Conservation (phyloP, 2,329 filamentous ascomycete genomes). For the Shiraia sp. region DNA sequence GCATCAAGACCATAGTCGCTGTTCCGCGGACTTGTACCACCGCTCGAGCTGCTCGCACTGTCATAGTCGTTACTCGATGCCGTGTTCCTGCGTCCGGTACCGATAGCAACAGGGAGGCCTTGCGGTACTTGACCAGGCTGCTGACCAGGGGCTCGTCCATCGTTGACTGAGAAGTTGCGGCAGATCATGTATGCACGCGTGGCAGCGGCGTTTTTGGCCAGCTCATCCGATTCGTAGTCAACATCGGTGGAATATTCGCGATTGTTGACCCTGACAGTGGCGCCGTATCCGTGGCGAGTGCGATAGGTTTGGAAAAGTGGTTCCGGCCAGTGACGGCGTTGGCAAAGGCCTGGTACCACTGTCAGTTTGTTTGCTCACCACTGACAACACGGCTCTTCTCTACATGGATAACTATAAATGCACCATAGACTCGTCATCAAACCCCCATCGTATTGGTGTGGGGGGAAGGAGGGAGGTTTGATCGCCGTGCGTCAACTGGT, state of each 20-base stretch:
- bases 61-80: constrained; percentile 55
- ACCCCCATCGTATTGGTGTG: too few relatives aligned
- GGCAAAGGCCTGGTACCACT: constrained; percentile 75
- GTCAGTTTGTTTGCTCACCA: constrained; percentile 25
- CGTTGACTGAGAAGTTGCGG: constrained; percentile 95
- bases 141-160: constrained; percentile 76
- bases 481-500: too few relatives aligned
- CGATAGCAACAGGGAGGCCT: constrained; percentile 67
- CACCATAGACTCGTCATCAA: too few relatives aligned
- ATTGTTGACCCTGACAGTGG: constrained; percentile 92
- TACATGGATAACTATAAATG: neutral
- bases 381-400: neutral
- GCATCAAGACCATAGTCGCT: constrained; percentile 51
- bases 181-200: constrained; percentile 98
- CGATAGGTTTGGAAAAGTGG: constrained; percentile 84
- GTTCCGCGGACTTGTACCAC: constrained; percentile 59
- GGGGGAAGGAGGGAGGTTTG: too few relatives aligned
- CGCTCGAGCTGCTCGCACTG: constrained; percentile 56
- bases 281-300: constrained; percentile 76
- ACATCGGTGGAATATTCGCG: constrained; percentile 93
- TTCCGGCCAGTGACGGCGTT: constrained; percentile 90
- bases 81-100: constrained; percentile 59
- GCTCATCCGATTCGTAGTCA: constrained; percentile 76
- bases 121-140: constrained; percentile 61
- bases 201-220: constrained; percentile 90